Evolutionary conservation across 768 basidiomycete genomes (phyloP).

Genomic region (Tubosaeta sp.): DNA sequence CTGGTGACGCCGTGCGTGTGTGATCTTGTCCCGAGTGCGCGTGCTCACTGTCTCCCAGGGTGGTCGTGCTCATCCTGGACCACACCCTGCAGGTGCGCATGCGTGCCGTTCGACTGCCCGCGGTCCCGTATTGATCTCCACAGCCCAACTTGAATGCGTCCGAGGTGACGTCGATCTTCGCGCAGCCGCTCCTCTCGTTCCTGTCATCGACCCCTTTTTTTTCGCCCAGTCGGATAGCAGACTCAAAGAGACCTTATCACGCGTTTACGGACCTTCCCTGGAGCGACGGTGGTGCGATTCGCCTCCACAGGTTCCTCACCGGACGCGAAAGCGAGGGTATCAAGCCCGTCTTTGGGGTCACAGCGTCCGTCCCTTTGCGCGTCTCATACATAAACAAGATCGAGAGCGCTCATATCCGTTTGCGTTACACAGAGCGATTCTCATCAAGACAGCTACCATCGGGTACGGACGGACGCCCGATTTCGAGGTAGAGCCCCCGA

Average conservation of each 20-base stretch:
- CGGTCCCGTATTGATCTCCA: not conserved
- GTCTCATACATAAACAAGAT: not conserved
- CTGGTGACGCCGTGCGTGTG: conserved; percentile 81
- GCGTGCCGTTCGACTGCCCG: not conserved
- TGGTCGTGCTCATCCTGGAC: conserved; percentile 82
- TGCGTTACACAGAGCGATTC: conserved; percentile 38
- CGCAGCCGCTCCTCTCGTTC: conserved; percentile 77
- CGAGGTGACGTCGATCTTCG: conserved; percentile 81
- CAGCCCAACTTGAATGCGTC: conserved; percentile 77
- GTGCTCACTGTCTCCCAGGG: conserved; percentile 39
- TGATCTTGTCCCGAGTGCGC: not conserved
- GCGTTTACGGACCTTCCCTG: conserved; percentile 53
- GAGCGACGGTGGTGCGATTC: conserved; percentile 35
- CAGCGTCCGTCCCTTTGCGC: conserved; percentile 54
- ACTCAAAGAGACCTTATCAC: conserved; percentile 53
- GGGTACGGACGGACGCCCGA: conserved; percentile 46
- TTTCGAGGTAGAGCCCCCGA: conserved; percentile 42
- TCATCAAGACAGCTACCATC: conserved; percentile 45
- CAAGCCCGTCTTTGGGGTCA: conserved; percentile 86
- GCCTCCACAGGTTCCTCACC: conserved; percentile 79
- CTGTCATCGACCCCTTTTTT: conserved; percentile 59
- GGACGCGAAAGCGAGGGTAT: conserved; percentile 81
- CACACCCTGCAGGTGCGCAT: conserved; percentile 57
- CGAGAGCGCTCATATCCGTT: not conserved
- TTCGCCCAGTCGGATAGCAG: conserved; percentile 49